Base-by-base conservation (phyloP, 176 grass and related monocot genomes). In the Triticum timopheevii region DNA sequence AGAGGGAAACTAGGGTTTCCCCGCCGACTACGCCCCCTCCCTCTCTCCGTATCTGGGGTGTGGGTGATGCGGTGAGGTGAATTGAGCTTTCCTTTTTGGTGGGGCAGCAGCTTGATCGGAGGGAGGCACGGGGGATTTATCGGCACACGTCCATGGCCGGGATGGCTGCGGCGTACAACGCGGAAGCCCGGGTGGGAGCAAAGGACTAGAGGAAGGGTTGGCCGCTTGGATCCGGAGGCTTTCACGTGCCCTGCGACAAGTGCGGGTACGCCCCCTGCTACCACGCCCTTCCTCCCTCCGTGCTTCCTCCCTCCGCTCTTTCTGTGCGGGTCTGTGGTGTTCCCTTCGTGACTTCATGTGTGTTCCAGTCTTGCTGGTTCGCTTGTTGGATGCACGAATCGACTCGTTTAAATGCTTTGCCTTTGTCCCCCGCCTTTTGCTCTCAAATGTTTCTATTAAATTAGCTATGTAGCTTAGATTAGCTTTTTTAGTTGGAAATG, bases 151-250 rank as follows among this genome's bases (percentile, higher is more conserved):
- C 83, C 70, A 85, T 89, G 88, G 25, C 82, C 13, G 81, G 42
- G 27, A 23, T 33, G 42, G 59, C 20, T 85, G 72, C 70, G 49
- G 87, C 63, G 35, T 95, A 93, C 47, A 84, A 81, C 76, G 83
- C 79, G 20, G 66, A 69, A 76, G 56, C 85, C 47, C 47, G 13
- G 47, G 47, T 4, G 28, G 82, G 64, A 8, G 92, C 72, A 22
- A 91, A 81, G 39, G 93, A 95, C 82, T 95, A 93, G 93, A 91
- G 89, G 83, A 95, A 87, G 83, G 95, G 93, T 2, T 98, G 95
- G 95, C 76, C 73, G 47, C 85, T 98, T 83, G 86, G 93, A 93
- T 91, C 91, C n/a, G 95, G 93, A 44, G 89, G 80, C 69, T 93
- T 90, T 72, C 87, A 89, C 24, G 25, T 81, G 72, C 91, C 93